phyloP scores from a whole-genome alignment of 192 early-diverging fungal genomes.

The Funneliformis mosseae region DNA sequence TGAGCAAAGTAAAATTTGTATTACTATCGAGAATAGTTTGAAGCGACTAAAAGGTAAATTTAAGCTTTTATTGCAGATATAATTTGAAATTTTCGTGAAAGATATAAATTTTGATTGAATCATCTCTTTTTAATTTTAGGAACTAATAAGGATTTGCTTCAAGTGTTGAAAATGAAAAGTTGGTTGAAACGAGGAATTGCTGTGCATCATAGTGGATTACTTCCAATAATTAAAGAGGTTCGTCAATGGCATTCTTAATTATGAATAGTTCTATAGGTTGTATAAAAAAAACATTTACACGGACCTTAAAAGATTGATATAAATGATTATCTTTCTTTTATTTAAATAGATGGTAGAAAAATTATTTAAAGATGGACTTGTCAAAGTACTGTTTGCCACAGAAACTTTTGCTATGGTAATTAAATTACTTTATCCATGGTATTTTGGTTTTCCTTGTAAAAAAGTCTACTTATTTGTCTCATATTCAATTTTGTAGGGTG shows the following conservation, averaged over 20 bases:
- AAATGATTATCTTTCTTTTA: neutral
- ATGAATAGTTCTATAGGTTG: neutral
- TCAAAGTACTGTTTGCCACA: slow-evolving; percentile 94
- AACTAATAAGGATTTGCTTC: slow-evolving; percentile 84
- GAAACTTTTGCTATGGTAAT: slow-evolving; percentile 98
- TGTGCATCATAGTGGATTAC: slow-evolving; percentile 94
- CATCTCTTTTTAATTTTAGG: slow-evolving; percentile 31
- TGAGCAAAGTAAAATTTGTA: slow-evolving; percentile 85
- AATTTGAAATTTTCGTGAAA: neutral
- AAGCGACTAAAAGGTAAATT: slow-evolving; percentile 69
- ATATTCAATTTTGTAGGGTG: slow-evolving; percentile 57
- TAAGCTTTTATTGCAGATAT: neutral
- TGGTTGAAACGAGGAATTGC: slow-evolving; percentile 90
- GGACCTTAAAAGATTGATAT: too few relatives aligned
- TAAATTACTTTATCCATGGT: too few relatives aligned
- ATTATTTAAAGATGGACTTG: slow-evolving; percentile 85
- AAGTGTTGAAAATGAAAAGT: slow-evolving; percentile 83
- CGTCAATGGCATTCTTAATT: neutral
- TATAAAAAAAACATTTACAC: too few relatives aligned
- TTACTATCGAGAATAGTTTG: slow-evolving; percentile 82
- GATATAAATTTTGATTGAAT: neutral
- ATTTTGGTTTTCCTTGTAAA: too few relatives aligned
- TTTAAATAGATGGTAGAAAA: slow-evolving; percentile 86
- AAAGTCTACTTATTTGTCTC: neutral
- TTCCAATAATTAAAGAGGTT: slow-evolving; percentile 97